Evolutionary conservation across 352 stramenopile genomes (phyloP).

Genomic region (Peronospora tabacina): DNA sequence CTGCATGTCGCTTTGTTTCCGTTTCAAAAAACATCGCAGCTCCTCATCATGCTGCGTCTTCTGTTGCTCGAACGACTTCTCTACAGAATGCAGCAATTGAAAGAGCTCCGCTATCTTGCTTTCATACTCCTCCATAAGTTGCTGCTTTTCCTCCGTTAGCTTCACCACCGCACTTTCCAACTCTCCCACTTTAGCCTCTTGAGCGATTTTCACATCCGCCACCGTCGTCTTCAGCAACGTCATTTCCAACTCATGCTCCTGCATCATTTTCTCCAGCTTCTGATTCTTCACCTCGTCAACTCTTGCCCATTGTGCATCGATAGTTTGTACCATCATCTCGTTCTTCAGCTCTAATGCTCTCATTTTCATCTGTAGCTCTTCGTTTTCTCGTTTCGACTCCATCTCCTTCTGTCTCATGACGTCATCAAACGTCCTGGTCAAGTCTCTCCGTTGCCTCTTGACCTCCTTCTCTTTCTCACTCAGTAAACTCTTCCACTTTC

Average conservation of each 20-base stretch:
- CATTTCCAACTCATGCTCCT: slow-evolving; percentile 54
- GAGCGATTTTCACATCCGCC: slow-evolving; percentile 42
- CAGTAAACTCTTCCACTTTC: slow-evolving; percentile 44
- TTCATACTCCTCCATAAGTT: slow-evolving; percentile 80
- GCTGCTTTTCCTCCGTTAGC: slow-evolving; percentile 67
- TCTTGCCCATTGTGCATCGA: slow-evolving; percentile 34
- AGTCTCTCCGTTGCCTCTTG: slow-evolving; percentile 61
- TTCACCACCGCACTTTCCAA: slow-evolving; percentile 48
- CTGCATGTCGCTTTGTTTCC: slow-evolving; percentile 44
- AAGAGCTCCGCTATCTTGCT: slow-evolving; percentile 78
- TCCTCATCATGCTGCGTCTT: slow-evolving; percentile 73
- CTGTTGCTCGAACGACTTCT: slow-evolving; percentile 80
- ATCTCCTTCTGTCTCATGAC: slow-evolving; percentile 53
- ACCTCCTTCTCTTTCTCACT: slow-evolving; percentile 76
- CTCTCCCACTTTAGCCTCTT: slow-evolving; percentile 57
- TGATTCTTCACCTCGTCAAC: slow-evolving; percentile 58
- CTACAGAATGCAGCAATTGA: slow-evolving; percentile 70
- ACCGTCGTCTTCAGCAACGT: slow-evolving; percentile 70
- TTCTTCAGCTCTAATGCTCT: slow-evolving; percentile 59
- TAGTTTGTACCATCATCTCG: slow-evolving; percentile 39
- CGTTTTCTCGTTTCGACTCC: slow-evolving; percentile 44
- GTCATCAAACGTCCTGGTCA: slow-evolving; percentile 74
- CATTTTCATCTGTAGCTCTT: slow-evolving; percentile 36
- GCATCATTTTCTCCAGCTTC: slow-evolving; percentile 47
- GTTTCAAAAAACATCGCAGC: slow-evolving; percentile 35